Evolutionary conservation across 208 protist genomes (phyloP), one percentile per base, ranked within the genome.

Genomic region (Angomonas ambiguus): DNA sequence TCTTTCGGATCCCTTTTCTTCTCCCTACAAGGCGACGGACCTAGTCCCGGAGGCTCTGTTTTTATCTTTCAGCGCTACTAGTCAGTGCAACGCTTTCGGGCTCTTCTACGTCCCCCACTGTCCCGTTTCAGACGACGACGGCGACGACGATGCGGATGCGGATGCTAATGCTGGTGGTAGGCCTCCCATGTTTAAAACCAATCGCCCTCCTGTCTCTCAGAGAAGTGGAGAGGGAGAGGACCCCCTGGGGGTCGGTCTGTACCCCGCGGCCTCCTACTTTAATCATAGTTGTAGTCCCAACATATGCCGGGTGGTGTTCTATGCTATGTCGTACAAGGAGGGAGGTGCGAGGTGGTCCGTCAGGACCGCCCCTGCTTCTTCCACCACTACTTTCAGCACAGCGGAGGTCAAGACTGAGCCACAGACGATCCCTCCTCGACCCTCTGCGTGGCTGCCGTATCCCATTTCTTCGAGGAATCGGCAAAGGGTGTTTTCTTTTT

Each of bases 401-500:
- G n/a, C n/a, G n/a, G n/a, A n/a, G n/a, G n/a, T n/a, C n/a, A n/a
- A n/a, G n/a, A n/a, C n/a, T n/a, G n/a, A n/a, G n/a, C n/a, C n/a
- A n/a, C n/a, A n/a, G n/a, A n/a, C n/a, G n/a, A n/a, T n/a, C n/a
- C n/a, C n/a, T n/a, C n/a, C n/a, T n/a, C n/a, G n/a, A n/a, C n/a
- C n/a, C n/a, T n/a, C n/a, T n/a, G n/a, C n/a, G n/a, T n/a, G n/a
- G n/a, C n/a, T n/a, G n/a, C n/a, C n/a, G n/a, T n/a, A n/a, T n/a
- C n/a, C n/a, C n/a, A n/a, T n/a, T n/a, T n/a, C n/a, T n/a, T n/a
- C n/a, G n/a, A n/a, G 35, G 8, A 53, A 53, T n/a, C 18, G 20
- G 10, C 65, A 66, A 4, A 62, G 78, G 22, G 3, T 71, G 27
- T 81, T 82, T 11, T 68, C 65, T 35, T 93, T 93, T 66, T 90